phyloP scores from a whole-genome alignment of 805 yeast genomes.

The Candida loeiensis region DNA sequence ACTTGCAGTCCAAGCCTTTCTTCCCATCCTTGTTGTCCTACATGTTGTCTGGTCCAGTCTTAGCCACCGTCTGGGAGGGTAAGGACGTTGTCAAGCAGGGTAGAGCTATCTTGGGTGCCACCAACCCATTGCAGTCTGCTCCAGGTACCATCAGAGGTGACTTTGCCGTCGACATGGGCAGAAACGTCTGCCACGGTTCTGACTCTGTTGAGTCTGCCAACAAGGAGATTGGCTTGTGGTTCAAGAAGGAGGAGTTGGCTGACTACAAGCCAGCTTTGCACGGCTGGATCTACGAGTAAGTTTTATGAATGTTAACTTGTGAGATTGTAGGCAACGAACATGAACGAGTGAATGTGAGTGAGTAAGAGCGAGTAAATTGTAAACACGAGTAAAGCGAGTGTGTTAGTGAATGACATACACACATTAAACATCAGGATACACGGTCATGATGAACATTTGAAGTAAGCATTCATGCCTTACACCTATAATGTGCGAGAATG shows the following conservation, averaged over 20 bases:
- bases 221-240: conserved; percentile 96
- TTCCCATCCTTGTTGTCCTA: conserved; percentile 94
- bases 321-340: too few relatives aligned
- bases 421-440: too few relatives aligned
- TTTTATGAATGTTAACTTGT: neutral
- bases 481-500: too few relatives aligned
- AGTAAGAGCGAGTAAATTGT: too few relatives aligned
- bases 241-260: conserved; percentile 93
- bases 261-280: conserved; percentile 82
- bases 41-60: conserved; percentile 98
- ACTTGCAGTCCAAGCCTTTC: conserved; percentile 93
- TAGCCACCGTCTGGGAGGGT: conserved; percentile 99
- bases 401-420: too few relatives aligned
- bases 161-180: conserved; percentile 96
- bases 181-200: conserved; percentile 99
- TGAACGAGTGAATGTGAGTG: too few relatives aligned
- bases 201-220: conserved; percentile 98
- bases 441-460: too few relatives aligned
- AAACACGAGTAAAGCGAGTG: too few relatives aligned
- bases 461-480: too few relatives aligned
- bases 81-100: conserved; percentile 99
- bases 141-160: conserved; percentile 99
- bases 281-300: conserved; percentile 93
- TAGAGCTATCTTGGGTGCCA: conserved; percentile 96
- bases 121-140: conserved; percentile 94